Evolutionary conservation across 441 rosid genomes (phyloP).

Genomic region (Mallotus japonicus): DNA sequence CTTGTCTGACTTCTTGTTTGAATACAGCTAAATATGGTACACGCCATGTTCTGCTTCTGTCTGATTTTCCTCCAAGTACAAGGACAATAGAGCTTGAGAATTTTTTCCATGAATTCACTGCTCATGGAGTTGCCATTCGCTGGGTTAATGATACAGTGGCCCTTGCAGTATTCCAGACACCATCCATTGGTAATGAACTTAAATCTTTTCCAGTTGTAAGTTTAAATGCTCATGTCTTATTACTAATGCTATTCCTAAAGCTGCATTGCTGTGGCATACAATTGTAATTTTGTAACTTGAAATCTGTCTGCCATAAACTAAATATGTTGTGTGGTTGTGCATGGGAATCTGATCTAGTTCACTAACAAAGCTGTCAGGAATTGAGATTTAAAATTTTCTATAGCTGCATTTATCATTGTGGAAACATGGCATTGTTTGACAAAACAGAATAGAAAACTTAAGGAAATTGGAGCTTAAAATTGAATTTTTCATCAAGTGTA

Average conservation of each 20-base stretch:
- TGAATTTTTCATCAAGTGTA: too few species aligned
- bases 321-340: too few species aligned
- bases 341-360: too few species aligned
- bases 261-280: too few species aligned
- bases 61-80: slow-evolving; percentile 68
- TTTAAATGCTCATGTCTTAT: background rate
- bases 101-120: slow-evolving; percentile 57
- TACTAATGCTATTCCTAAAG: background rate
- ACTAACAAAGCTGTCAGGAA: too few species aligned
- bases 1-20: slow-evolving; percentile 14
- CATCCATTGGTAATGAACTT: slow-evolving; percentile 55
- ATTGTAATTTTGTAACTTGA: too few species aligned
- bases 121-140: slow-evolving; percentile 60
- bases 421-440: background rate
- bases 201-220: background rate
- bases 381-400: too few species aligned
- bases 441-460: too few species aligned
- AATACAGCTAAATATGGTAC: slow-evolving; percentile 80
- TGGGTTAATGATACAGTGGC: slow-evolving; percentile 95
- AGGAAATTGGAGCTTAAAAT: too few species aligned
- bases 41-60: slow-evolving; percentile 75
- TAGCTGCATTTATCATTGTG: background rate
- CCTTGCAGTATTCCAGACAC: slow-evolving; percentile 81
- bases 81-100: slow-evolving; percentile 78
- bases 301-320: too few species aligned